These are phyloP conservation scores for Colletotrichum musicola DNA, from an alignment of 2,329 filamentous ascomycete species.

Conservation along the genomic window DNA sequence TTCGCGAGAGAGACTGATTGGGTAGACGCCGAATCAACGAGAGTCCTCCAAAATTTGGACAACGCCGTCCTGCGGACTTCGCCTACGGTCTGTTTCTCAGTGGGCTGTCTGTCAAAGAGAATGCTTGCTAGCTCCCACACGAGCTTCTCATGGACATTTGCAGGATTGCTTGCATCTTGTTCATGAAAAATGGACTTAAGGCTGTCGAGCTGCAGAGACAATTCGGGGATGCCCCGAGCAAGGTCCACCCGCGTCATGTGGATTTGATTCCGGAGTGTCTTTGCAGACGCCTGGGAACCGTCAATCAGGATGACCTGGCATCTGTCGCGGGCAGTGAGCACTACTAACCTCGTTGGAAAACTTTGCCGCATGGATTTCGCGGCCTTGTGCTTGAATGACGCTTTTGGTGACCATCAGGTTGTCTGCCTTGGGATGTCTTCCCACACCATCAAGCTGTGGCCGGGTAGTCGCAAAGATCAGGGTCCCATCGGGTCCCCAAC, in stretches of 20 bases:
- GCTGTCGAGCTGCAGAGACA: slow-evolving; percentile 56
- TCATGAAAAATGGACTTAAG: slow-evolving; percentile 56
- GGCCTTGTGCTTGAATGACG: slow-evolving; percentile 72
- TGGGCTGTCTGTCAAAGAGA: slow-evolving; percentile 80
- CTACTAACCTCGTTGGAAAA: slow-evolving; percentile 67
- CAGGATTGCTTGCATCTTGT: slow-evolving; percentile 56
- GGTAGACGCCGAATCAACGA: slow-evolving; percentile 72
- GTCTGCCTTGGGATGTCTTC: slow-evolving; percentile 53
- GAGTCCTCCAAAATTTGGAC: slow-evolving; percentile 73
- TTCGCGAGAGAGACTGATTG: slow-evolving; percentile 69
- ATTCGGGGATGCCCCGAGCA: slow-evolving; percentile 71
- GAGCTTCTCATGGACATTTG: slow-evolving; percentile 73
- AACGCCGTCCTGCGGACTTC: slow-evolving; percentile 71
- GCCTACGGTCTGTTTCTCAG: slow-evolving; percentile 55
- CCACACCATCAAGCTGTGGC: slow-evolving; percentile 37
- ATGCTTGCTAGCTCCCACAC: slow-evolving; percentile 91
- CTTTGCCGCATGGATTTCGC: slow-evolving; percentile 74
- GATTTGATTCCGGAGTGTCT: slow-evolving; percentile 68
- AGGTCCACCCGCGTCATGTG: slow-evolving; percentile 65
- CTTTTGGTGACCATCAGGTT: slow-evolving; percentile 67
- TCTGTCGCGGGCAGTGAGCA: background rate
- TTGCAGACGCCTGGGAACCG: slow-evolving; percentile 63
- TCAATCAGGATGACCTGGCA: slow-evolving; percentile 32
- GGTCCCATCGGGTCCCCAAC: slow-evolving; percentile 81
- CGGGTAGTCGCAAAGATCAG: slow-evolving; percentile 68